Percentiles rank a stretch among this genome's conserved stretches.
Conservation (phyloP, 371 early-diverging fungal species). For the Entomophthora muscae region DNA sequence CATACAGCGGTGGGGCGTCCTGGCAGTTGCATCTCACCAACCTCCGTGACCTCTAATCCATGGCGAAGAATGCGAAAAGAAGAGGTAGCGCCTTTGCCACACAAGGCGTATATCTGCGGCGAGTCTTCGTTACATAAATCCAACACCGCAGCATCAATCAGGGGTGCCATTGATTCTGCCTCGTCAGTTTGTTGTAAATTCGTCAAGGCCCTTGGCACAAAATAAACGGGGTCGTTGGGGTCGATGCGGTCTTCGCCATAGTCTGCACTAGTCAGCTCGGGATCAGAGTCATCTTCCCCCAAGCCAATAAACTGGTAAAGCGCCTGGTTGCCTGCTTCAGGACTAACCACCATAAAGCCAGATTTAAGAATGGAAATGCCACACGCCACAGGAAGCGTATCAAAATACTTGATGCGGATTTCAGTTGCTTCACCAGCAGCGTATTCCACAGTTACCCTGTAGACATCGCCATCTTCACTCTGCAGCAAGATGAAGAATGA, state of each 20-base stretch:
- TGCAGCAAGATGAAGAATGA: constrained; percentile 82
- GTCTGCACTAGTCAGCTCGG: constrained; percentile 52
- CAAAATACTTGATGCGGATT: constrained; percentile 81
- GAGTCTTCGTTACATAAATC: constrained; percentile 82
- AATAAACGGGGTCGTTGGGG: constrained; percentile 35
- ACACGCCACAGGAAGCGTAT: constrained; percentile 70
- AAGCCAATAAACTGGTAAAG: constrained; percentile 84
- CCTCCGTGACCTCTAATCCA: constrained; percentile 78
- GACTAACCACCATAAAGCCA: constrained; percentile 83
- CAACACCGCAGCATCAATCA: constrained; percentile 29
- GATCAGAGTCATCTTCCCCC: constrained; percentile 75
- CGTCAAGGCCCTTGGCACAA: constrained; percentile 59
- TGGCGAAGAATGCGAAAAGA: constrained; percentile 77
- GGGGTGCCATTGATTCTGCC: constrained; percentile 40
- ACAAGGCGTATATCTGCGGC: constrained; percentile 79
- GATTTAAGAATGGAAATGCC: constrained; percentile 74
- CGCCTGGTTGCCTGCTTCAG: constrained; percentile 83
- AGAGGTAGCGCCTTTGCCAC: constrained; percentile 68
- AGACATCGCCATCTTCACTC: constrained; percentile 87
- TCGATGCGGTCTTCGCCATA: constrained; percentile 21
- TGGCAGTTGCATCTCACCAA: constrained; percentile 83
- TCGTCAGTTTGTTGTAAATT: constrained; percentile 80
- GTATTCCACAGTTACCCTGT: constrained; percentile 80
- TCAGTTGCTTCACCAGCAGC: constrained; percentile 39
- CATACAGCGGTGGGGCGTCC: constrained; percentile 89